Base-by-base conservation (phyloP, 441 rosid genomes). In the Cnidoscolus chayamansa region DNA sequence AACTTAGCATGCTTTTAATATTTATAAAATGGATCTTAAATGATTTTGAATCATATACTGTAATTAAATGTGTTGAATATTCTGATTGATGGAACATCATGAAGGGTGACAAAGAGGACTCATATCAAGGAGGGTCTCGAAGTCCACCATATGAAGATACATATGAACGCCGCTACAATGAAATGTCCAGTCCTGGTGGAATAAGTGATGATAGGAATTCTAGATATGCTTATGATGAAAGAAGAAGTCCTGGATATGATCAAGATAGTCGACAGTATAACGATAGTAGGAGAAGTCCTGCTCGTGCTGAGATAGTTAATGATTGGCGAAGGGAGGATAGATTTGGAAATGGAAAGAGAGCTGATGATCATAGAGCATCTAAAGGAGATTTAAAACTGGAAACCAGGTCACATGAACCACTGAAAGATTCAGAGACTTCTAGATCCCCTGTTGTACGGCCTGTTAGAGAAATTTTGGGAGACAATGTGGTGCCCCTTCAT, bases 251-350 rank as follows among this genome's bases (percentile, higher is more conserved):
- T 68, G 97, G 89, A 66, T 89, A 88, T 63, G 94, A 89, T 51
- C 90, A 79, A 85, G 89, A 86, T 76, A 76, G 81, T 74, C 83
- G 84, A 53, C 87, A 84, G 67, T 77, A 79, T 84, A 80, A 82
- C 80, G 91, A 90, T 81, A 70, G 74, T 81, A 81, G 74, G 60
- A 88, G 74, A 84, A 90, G 99, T 72, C 99, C 97, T 67, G 81
- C 89, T 81, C 95, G 83, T 76, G 91, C 93, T 45, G 96, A 91
- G 76, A 55, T 93, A 62, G 32, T 91, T 66, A 91, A 84, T 81
- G 98, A 95, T 80, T 95, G 99, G 99, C 95, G 87, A 55, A 84
- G 93, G 61, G 98, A 93, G 59, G 95, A 93, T 80, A 93, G 97
- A 82, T 95, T 95, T 85, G 89, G 90, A 55, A 89, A 88, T 76